Evolutionary conservation across 2,329 filamentous ascomycete genomes (phyloP), one percentile per base, ranked within the genome.

Genomic region (Fusarium algeriense): DNA sequence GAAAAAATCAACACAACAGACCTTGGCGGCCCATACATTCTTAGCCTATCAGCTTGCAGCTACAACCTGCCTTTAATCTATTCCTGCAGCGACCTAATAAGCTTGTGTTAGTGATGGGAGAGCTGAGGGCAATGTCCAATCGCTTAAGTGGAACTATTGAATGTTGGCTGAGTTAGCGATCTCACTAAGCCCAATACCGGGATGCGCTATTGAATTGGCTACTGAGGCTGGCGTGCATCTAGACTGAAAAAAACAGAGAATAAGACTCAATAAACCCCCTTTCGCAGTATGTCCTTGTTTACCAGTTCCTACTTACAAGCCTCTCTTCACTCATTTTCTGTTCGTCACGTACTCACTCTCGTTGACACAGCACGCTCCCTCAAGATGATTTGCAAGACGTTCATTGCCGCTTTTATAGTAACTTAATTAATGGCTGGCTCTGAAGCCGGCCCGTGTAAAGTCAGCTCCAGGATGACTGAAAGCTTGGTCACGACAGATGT

Each of bases 281-380:
- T 34, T 23, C 23, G 23, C 23, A 14, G 13, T 35, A 35, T 15
- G 34, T 15, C 15, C 23, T 23, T 23, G 23, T 35, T 19, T 19
- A 38, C 17, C 17, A 38, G 17, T 12, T n/a, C 19, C 19, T n/a
- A 40, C 10, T n/a, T 40, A n/a, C 19, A 12, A 19, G 23, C 11
- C 4, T 7, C 28, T 23, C 46, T 17, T 19, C 3, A 9, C 2
- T 7, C 1, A 4, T 23, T 3, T 23, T 1, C 23, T 34, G n/a
- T 19, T 49, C 3, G 9, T 20, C 3, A 3, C n/a, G n/a, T 10
- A 0, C 13, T 32, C 28, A 6, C 4, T 12, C 6, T 6, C 28
- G 14, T 32, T 17, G 5, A 8, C 13, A 19, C 14, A 23, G 17
- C 34, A 52, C 2, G 5, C 34, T 34, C 46, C 19, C 7, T 17